Evolutionary conservation across 495 filamentous ascomycete genomes (phyloP), one percentile per base, ranked within the genome.

Genomic region (Daldinia vernicosa): DNA sequence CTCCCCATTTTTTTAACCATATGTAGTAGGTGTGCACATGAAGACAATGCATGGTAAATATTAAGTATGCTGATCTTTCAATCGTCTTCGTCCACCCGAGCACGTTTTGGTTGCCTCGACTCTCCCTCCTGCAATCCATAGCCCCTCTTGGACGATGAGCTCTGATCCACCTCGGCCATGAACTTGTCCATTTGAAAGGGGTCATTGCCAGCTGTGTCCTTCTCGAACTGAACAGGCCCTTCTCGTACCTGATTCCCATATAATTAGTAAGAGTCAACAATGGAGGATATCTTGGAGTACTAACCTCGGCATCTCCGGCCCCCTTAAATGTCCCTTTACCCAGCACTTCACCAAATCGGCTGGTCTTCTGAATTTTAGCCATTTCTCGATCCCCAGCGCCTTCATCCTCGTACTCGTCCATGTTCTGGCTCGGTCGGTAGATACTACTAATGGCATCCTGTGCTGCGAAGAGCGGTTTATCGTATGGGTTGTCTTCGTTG

Each of bases 201-300:
- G 82, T 98, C 94, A 11, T 66, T 64, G 17, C 85, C 86, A 3
- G 83, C 86, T 6, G 80, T 83, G 69, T 98, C 95, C 81, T 95
- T 97, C 82, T 98, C 95, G 77, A 99, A 99, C 76, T 97, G 93
- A n/a, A 99, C 95, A 2, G 96, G 95, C 22, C 95, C 95, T 47
- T 93, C 91, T 66, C 92, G 86, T 51, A 83, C 89, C 90, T 92
- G 63, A 39, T 66, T 60, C 1, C 6, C 51, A 50, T 12, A 19
- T 26, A n/a, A 69, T 79, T 78, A 77, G 78, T 52, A 59, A 60
- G 47, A 80, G 76, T 74, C 52, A 68, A 50, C 50, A 11, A 40
- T 58, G 64, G 4, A 30, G 66, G 4, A 45, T 37, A 45, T 30
- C 27, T 60, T 43, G 52, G 0, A 54, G 19, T 69, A 80, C 90